phyloP scores from a whole-genome alignment of 2,329 filamentous ascomycete genomes.

The Ascochyta lentis region DNA sequence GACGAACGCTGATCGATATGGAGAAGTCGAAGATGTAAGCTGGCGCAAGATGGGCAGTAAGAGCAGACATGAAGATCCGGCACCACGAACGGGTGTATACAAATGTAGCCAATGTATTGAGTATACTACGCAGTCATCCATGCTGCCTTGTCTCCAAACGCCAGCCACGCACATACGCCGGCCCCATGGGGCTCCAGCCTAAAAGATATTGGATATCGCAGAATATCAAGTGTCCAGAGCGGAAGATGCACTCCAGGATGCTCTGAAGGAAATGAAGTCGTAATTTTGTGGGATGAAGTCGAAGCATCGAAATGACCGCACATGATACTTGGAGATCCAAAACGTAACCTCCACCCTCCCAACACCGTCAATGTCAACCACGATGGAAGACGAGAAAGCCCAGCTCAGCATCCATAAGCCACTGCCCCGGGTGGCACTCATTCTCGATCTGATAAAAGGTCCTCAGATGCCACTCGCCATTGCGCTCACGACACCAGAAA shows the following conservation, averaged over 20 bases:
- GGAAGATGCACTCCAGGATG: background rate
- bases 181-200: background rate
- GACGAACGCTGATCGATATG: background rate
- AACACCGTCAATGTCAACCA: slow-evolving; percentile 14
- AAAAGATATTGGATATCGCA: background rate
- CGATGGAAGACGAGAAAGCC: slow-evolving; percentile 46
- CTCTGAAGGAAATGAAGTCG: background rate
- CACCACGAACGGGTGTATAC: background rate
- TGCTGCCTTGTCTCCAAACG: background rate
- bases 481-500: slow-evolving; percentile 48
- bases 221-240: too few species aligned
- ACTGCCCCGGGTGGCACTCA: slow-evolving; percentile 46
- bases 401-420: slow-evolving; percentile 44
- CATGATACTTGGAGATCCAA: background rate
- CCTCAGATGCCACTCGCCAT: slow-evolving; percentile 46
- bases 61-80: background rate
- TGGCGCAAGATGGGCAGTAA: background rate
- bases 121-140: background rate
- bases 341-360: background rate
- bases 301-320: background rate
- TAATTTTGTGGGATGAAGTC: background rate
- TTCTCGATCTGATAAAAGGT: slow-evolving; percentile 49
- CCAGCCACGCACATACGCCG: background rate
- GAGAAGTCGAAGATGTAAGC: background rate
- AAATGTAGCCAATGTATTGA: background rate